A percentile compares a stretch with the other conserved stretches of the same genome.
phyloP scores from a whole-genome alignment of 352 stramenopile species.

The Bremia lactucae region DNA sequence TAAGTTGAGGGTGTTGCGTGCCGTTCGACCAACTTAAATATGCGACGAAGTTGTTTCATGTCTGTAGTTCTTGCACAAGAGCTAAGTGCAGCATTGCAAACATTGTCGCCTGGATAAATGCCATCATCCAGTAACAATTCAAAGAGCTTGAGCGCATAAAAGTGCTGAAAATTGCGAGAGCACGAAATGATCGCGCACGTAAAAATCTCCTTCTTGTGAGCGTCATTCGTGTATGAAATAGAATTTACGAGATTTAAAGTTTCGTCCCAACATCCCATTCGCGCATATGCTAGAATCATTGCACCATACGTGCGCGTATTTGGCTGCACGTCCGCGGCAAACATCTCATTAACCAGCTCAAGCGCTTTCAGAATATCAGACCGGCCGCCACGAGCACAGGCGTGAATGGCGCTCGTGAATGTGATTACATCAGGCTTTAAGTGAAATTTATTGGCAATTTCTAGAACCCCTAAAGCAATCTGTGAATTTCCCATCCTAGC shows the following conservation, averaged over 20 bases:
- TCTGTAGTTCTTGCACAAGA: constrained; percentile 56
- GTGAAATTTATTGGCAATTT: constrained; percentile 61
- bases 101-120: constrained; percentile 57
- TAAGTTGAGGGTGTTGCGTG: constrained; percentile 54
- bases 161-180: constrained; percentile 55
- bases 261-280: constrained; percentile 55
- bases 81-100: constrained; percentile 59
- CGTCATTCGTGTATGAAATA: constrained; percentile 44
- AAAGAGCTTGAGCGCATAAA: constrained; percentile 50
- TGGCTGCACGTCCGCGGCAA: constrained; percentile 34
- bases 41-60: constrained; percentile 40
- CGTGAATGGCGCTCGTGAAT: constrained; percentile 76
- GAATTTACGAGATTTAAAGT: constrained; percentile 51
- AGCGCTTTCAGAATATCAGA: constrained; percentile 41
- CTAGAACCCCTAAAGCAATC: constrained; percentile 56
- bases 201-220: constrained; percentile 55
- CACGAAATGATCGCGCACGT: constrained; percentile 69
- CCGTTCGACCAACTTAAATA: constrained; percentile 51
- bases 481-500: constrained; percentile 51
- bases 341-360: constrained; percentile 74
- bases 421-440: constrained; percentile 55
- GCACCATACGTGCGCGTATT: constrained; percentile 74
- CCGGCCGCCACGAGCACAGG: constrained; percentile 46
- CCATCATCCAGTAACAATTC: constrained; percentile 51
- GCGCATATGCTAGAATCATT: constrained; percentile 53